phyloP scores from a whole-genome alignment of 225 moss, liverwort and hornwort genomes.

The Antitrichia curtipendula region DNA sequence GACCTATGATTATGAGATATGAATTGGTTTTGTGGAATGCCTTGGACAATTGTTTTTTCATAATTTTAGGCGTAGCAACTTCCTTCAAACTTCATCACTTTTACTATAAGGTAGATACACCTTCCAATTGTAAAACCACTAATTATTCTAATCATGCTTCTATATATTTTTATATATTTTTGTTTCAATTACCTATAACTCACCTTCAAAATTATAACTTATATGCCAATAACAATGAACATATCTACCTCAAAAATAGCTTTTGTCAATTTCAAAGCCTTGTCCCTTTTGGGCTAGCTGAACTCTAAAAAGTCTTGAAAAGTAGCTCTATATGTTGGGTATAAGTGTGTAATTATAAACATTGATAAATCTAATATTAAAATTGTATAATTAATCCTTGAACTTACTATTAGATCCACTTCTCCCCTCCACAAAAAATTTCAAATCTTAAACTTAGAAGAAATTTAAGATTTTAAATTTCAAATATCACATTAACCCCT shows the following conservation, averaged over 20 bases:
- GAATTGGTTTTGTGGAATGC: background rate
- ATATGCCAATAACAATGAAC: background rate
- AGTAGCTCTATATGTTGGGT: background rate
- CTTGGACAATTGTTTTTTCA: background rate
- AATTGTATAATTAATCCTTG: background rate
- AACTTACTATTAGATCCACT: background rate
- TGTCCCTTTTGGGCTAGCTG: background rate
- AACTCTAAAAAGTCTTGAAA: background rate
- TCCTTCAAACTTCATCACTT: background rate
- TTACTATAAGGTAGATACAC: background rate
- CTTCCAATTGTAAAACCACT: background rate
- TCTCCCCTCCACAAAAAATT: too few species aligned
- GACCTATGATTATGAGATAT: background rate
- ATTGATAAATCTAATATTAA: background rate
- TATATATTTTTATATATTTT: background rate
- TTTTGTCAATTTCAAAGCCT: background rate
- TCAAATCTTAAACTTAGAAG: background rate
- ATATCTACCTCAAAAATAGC: background rate
- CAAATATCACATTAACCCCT: background rate
- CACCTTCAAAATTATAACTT: background rate
- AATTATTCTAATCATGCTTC: background rate
- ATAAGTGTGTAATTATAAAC: fast-evolving
- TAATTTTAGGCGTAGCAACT: background rate
- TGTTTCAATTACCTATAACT: background rate
- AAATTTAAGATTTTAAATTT: background rate